phyloP scores from a whole-genome alignment of 257 asterid genomes.

The Eustoma russellianum region DNA sequence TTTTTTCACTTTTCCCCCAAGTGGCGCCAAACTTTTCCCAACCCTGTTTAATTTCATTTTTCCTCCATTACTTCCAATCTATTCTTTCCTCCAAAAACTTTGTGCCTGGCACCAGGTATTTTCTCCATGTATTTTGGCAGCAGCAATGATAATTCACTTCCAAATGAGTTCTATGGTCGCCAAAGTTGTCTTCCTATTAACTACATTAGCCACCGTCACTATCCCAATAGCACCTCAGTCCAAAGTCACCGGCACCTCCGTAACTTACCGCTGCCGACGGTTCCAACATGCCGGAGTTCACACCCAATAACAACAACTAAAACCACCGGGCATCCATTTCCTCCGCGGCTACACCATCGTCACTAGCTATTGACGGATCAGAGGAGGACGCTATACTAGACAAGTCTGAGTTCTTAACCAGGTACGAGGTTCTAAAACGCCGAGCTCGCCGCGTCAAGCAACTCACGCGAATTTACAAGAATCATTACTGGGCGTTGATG shows the following conservation, averaged over 20 bases:
- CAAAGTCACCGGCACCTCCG: too few species aligned
- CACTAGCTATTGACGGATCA: slow-evolving; percentile 46
- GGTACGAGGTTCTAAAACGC: slow-evolving; percentile 52
- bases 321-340: slow-evolving; percentile 17
- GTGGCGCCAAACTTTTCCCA: too few species aligned
- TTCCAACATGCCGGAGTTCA: slow-evolving; percentile 20
- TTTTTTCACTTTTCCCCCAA: too few species aligned
- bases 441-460: slow-evolving; percentile 52
- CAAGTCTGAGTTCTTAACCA: slow-evolving; percentile 50
- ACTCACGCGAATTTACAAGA: slow-evolving; percentile 54
- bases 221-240: background rate
- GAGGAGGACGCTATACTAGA: slow-evolving; percentile 43
- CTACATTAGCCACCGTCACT: background rate
- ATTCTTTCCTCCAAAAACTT: too few species aligned
- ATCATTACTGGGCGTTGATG: slow-evolving; percentile 76
- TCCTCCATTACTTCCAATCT: too few species aligned
- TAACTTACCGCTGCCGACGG: background rate
- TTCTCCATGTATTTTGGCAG: too few species aligned
- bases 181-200: too few species aligned
- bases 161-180: too few species aligned
- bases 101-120: too few species aligned
- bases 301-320: slow-evolving; percentile 2
- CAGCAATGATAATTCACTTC: too few species aligned
- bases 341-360: slow-evolving; percentile 22
- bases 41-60: too few species aligned